Evolutionary conservation across 306 rosid genomes (phyloP).

Genomic region (Inga oerstediana): DNA sequence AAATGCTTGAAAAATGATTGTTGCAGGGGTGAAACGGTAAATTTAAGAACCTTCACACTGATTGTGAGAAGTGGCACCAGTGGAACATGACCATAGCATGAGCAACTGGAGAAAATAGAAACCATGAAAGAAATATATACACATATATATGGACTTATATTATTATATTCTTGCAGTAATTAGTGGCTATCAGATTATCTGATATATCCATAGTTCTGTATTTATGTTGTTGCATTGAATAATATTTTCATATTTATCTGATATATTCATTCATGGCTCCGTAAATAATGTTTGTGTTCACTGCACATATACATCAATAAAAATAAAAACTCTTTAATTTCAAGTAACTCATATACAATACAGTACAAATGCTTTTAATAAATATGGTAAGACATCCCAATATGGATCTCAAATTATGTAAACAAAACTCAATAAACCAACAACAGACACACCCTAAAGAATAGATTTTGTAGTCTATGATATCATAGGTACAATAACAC

Average conservation of each 20-base stretch:
- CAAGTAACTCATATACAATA: slow-evolving; percentile 17
- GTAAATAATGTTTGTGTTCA: background rate
- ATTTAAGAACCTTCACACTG: background rate
- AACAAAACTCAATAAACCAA: slow-evolving; percentile 15
- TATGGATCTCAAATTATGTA: slow-evolving; percentile 27
- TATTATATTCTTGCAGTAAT: background rate
- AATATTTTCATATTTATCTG: background rate
- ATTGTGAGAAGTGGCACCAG: slow-evolving; percentile 10
- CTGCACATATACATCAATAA: background rate
- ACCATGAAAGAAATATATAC: background rate
- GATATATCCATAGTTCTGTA: background rate
- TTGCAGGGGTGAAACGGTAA: background rate
- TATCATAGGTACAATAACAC: background rate
- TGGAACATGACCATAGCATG: slow-evolving; percentile 23
- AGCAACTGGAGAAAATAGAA: background rate
- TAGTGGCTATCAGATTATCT: background rate
- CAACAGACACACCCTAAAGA: slow-evolving; percentile 12
- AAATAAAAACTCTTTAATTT: slow-evolving; percentile 1
- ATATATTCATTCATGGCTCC: background rate
- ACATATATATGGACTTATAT: background rate
- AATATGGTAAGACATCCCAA: slow-evolving; percentile 29
- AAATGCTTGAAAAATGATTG: background rate
- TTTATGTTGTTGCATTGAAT: background rate
- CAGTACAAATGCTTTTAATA: slow-evolving; percentile 24
- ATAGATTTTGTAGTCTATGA: slow-evolving; percentile 20